Conservation (phyloP, 148 eudicot species). For the Heliosperma pusillum region DNA sequence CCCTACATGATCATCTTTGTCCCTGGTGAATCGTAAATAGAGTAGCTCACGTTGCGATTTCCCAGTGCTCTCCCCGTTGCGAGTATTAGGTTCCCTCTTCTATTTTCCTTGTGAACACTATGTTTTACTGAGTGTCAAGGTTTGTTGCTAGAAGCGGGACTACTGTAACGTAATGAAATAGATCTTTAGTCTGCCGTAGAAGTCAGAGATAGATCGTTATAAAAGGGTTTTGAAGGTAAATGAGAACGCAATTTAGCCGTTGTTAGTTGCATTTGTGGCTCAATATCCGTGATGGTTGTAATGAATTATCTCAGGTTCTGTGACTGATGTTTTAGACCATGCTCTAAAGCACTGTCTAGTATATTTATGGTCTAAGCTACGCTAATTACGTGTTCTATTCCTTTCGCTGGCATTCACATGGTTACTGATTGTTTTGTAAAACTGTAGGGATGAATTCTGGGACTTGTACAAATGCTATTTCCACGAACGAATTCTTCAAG, state of each 20-base stretch:
- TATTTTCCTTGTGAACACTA: neutral
- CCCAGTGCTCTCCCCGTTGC: neutral
- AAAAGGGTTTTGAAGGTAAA: no score
- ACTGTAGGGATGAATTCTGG: constrained; percentile 85
- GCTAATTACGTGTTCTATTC: neutral
- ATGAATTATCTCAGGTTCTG: no score
- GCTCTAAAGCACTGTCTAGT: neutral
- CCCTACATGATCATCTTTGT: no score
- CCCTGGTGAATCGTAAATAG: no score
- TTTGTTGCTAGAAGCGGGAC: neutral
- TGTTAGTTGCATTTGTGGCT: no score
- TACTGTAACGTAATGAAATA: neutral
- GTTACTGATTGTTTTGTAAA: neutral
- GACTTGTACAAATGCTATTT: constrained; percentile 65
- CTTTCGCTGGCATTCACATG: neutral
- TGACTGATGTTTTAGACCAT: neutral
- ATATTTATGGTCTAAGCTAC: no score
- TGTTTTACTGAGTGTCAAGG: neutral
- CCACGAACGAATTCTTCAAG: constrained; percentile 57
- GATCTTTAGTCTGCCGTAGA: no score
- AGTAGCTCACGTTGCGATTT: neutral
- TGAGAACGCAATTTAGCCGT: no score
- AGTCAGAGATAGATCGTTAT: no score
- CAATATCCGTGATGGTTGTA: no score
- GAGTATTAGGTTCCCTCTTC: neutral